phyloP scores from a whole-genome alignment of 2,329 filamentous ascomycete genomes.

The Talaromyces verruculosus region DNA sequence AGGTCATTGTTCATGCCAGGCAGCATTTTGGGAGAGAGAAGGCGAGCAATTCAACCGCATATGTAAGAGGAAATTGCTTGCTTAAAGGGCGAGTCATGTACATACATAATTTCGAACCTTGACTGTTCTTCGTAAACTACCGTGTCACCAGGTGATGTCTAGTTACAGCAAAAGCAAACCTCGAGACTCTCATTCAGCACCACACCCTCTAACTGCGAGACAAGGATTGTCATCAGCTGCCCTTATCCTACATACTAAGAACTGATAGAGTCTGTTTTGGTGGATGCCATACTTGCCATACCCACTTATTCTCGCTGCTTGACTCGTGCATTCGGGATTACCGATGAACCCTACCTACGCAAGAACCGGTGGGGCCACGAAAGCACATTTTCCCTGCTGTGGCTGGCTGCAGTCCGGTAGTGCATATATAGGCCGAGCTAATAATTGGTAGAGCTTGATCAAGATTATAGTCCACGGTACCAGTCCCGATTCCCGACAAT shows the following conservation, averaged over 20 bases:
- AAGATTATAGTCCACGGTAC: background rate
- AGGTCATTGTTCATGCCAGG: too few species aligned
- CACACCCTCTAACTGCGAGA: background rate
- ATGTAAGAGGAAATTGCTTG: background rate
- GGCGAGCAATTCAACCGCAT: background rate
- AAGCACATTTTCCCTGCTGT: background rate
- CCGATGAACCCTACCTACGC: background rate
- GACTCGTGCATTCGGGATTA: background rate
- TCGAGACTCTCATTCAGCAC: background rate
- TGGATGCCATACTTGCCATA: background rate
- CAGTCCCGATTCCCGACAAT: background rate
- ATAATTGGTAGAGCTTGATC: background rate
- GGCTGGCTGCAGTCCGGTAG: slow-evolving; percentile 1
- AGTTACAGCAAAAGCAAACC: background rate
- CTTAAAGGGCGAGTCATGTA: background rate
- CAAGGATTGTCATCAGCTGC: background rate
- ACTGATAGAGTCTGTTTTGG: background rate
- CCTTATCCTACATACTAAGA: background rate
- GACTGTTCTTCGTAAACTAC: background rate
- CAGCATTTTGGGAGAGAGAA: too few species aligned
- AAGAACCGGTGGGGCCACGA: background rate
- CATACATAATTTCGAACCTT: background rate
- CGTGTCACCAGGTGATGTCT: background rate
- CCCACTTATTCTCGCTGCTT: background rate
- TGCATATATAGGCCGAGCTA: background rate